phyloP scores from a whole-genome alignment of 306 rosid genomes.

The Prinsepia uniflora region DNA sequence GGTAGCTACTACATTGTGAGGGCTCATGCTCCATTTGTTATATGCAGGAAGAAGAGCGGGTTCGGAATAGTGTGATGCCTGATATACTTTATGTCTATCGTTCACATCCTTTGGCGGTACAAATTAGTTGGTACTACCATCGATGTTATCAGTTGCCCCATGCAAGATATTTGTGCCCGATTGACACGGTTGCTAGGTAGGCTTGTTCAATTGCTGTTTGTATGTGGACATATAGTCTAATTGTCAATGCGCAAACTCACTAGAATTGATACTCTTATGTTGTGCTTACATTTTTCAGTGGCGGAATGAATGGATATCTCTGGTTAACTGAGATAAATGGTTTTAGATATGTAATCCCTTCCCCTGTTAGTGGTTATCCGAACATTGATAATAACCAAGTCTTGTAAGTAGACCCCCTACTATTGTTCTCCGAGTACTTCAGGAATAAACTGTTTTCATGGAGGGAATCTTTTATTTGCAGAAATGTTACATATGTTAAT shows the following conservation, averaged over 20 bases:
- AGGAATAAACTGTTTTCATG: constrained; percentile 24
- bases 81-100: constrained; percentile 71
- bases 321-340: constrained; percentile 73
- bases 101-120: constrained; percentile 61
- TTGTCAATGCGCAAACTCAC: not conserved
- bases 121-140: constrained; percentile 43
- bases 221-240: not conserved
- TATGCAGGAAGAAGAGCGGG: constrained; percentile 74
- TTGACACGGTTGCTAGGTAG: constrained; percentile 68
- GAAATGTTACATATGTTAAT: constrained; percentile 66
- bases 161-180: constrained; percentile 30
- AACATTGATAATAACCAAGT: constrained; percentile 64
- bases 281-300: constrained; percentile 43
- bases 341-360: constrained; percentile 39
- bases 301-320: constrained; percentile 86
- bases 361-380: constrained; percentile 68
- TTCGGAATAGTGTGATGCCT: constrained; percentile 68
- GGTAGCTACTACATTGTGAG: constrained; percentile 12
- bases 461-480: constrained; percentile 41
- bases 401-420: constrained; percentile 53
- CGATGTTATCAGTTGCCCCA: constrained; percentile 32
- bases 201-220: constrained; percentile 28
- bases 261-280: not conserved
- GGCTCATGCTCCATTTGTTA: constrained; percentile 31
- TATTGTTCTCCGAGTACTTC: constrained; percentile 22